Base-by-base conservation (phyloP, 192 early-diverging fungal species). In the Chytriomyces confervae region DNA sequence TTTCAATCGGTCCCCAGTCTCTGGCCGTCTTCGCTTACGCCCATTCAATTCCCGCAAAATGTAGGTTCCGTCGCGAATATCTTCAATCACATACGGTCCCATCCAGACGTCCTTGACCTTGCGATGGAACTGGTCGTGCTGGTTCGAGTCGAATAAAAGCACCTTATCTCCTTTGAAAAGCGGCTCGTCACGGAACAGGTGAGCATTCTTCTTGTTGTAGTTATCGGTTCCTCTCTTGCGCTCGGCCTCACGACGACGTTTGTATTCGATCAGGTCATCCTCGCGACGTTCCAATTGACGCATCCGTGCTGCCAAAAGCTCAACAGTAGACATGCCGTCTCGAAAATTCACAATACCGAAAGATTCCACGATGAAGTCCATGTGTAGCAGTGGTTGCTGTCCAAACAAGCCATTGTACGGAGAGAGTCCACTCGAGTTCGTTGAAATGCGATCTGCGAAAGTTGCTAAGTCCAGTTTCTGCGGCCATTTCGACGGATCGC, bases 321-420 rank as follows among this genome's bases (percentile, higher is more conserved):
- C 62, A 9, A 18, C 11, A n/a, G 29, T 9, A 16, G 29, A 46
- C 65, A 67, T 67, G 36, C 29, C 5, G 13, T 67, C 66, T 1
- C 43, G 1, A 45, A 67, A 67, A 45, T 67, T 67, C 16, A 67
- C 66, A 8, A 67, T 46, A 29, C 43, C 66, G 45, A 67, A 67
- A 11, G 6, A 46, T 1, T 45, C 5, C 0, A 18, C 13, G 1
- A 44, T 46, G 0, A 67, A 46, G 45, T 67, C 66, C 43, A 67
- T 27, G 43, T 67, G 66, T 2, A 67, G 9, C 29, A 67, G 9
- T 20, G 66, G 66, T 20, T 45, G 10, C 66, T 67, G 66, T 1
- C 66, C 66, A 67, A 45, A 67, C 10, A 7, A 13, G 47, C 36
- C 47, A 8, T 67, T 9, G 45, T 67, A 67, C 3, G 66, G 43